Evolutionary conservation across 768 basidiomycete genomes (phyloP), one percentile per base, ranked within the genome.

Genomic region (Daedalea quercina): DNA sequence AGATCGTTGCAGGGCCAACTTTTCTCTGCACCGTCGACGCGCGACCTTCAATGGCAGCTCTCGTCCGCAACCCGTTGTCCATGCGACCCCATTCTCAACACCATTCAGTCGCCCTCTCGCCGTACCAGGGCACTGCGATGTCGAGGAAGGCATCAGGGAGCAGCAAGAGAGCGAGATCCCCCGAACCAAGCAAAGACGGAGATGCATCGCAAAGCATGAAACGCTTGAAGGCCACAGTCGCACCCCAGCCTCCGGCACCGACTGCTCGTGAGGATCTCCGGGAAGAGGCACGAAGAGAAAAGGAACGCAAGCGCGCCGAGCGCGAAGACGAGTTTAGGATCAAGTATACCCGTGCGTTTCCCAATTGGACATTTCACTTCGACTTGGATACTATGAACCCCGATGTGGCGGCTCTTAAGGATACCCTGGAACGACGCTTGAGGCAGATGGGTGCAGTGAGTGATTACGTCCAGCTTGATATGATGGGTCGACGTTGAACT

Each of bases 271-370:
- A 63, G 45, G 49, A 52, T 44, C 44, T 47, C 28, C 53, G 55
- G 20, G 63, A 66, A 4, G 70, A 76, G 37, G 67, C 72, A 20
- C 68, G 70, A 55, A 78, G 70, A 55, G 73, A 75, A 42, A 73
- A 67, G 63, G 77, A 79, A 41, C 76, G 73, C 42, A 77, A 70
- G 50, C 69, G 75, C 26, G 67, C 72, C 3, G 78, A 79, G 55
- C 78, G 82, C 57, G 79, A 84, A 56, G 72, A 74, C 3, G 86
- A 90, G 59, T 98, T 92, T 73, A 81, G 79, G 62, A 70, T 80
- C 45, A 96, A 93, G 73, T 97, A 93, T 69, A 79, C 77, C 51
- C 80, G 81, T 48, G 89, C 88, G 20, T 96, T 98, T 70, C 91
- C 91, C 1, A 71, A 69, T 23, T 92, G 86, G 75, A 79, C 75